A percentile compares a stretch with the other conserved stretches of the same genome.
Evolutionary conservation across 129 eudicot genomes (phyloP).

Genomic region (Glebionis coronaria): DNA sequence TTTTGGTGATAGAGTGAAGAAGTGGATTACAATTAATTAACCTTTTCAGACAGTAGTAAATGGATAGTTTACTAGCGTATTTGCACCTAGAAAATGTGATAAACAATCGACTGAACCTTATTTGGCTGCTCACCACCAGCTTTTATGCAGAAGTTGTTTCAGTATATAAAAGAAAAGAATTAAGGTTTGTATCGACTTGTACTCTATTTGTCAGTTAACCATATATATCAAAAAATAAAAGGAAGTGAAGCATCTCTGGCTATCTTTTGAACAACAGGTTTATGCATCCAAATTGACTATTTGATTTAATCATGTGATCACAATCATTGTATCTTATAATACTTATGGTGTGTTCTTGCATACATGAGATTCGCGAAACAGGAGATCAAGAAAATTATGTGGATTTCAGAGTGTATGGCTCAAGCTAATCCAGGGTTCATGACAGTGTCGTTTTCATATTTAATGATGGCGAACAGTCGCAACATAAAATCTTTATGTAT

Average conservation of each 20-base stretch:
- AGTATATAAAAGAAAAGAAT: slow-evolving; percentile 53
- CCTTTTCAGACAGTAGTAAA: slow-evolving; percentile 79
- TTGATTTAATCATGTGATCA: too few relatives aligned
- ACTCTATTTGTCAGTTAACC: background rate
- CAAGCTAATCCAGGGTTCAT: slow-evolving; percentile 91
- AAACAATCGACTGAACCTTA: slow-evolving; percentile 51
- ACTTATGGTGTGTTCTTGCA: slow-evolving; percentile 73
- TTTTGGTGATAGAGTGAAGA: slow-evolving; percentile 81
- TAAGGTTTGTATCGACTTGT: slow-evolving; percentile 35
- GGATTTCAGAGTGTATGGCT: slow-evolving; percentile 98
- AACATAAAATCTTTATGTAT: slow-evolving; percentile 22
- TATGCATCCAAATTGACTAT: slow-evolving; percentile 20
- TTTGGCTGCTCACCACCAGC: slow-evolving; percentile 79
- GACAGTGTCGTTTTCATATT: slow-evolving; percentile 89
- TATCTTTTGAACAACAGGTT: slow-evolving; percentile 95
- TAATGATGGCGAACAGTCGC: slow-evolving; percentile 11
- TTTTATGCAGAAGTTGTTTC: slow-evolving; percentile 81
- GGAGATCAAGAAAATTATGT: slow-evolving; percentile 96
- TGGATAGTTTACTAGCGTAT: slow-evolving; percentile 60
- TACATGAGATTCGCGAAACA: slow-evolving; percentile 89
- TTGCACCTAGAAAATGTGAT: slow-evolving; percentile 73
- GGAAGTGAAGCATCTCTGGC: slow-evolving; percentile 94
- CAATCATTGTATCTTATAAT: background rate
- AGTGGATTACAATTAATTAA: slow-evolving; percentile 77
- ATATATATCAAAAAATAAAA: slow-evolving; percentile 45